Conservation (phyloP, 306 rosid species). For the Corylus avellana region DNA sequence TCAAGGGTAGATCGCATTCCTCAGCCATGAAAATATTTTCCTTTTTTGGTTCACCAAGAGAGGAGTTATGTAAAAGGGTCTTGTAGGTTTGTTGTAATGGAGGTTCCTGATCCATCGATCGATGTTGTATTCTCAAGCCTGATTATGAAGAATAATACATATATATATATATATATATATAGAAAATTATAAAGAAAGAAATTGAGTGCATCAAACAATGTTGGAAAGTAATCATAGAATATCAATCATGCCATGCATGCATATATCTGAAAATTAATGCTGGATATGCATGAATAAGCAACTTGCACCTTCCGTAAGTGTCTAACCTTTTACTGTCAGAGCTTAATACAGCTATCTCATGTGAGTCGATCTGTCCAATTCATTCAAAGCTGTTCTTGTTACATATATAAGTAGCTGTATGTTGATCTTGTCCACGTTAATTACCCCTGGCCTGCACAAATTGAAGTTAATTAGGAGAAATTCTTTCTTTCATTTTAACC, state of each 20-base stretch:
- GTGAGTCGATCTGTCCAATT: no score
- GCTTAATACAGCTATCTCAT: not conserved
- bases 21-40: constrained; percentile 19
- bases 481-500: not conserved
- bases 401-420: no score
- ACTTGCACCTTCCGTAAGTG: no score
- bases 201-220: not conserved
- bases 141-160: no score
- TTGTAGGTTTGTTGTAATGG: constrained; percentile 53
- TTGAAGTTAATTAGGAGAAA: not conserved
- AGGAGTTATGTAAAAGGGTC: constrained; percentile 23
- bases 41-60: not conserved
- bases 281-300: not conserved
- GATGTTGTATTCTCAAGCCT: not conserved
- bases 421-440: no score
- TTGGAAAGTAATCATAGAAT: not conserved
- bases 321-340: no score
- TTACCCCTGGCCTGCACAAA: not conserved
- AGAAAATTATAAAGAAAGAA: not conserved
- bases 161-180: not conserved
- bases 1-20: constrained; percentile 50
- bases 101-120: constrained; percentile 60
- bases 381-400: no score
- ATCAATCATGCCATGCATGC: not conserved
- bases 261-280: not conserved